phyloP scores from a whole-genome alignment of 805 yeast species.

The Pichia thaimueangensis region DNA sequence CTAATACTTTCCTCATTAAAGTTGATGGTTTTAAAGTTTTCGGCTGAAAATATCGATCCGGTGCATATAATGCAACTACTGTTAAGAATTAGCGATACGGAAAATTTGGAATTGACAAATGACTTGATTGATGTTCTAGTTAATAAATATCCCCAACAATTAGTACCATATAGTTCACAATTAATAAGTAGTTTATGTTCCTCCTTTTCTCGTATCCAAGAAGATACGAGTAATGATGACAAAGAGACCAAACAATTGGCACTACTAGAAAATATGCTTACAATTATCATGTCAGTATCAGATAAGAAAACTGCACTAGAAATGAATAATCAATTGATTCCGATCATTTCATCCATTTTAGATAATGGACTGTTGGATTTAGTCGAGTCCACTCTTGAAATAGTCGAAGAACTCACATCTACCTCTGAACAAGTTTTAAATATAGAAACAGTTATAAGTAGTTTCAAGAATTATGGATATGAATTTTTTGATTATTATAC shows the following conservation, averaged over 20 bases:
- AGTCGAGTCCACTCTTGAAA: constrained; percentile 68
- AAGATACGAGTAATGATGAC: constrained; percentile 46
- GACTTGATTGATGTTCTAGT: constrained; percentile 93
- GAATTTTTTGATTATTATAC: constrained; percentile 44
- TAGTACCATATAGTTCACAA: constrained; percentile 86
- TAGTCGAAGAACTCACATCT: constrained; percentile 60
- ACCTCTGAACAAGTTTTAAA: constrained; percentile 42
- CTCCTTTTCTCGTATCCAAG: constrained; percentile 61
- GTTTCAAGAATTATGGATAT: constrained; percentile 46
- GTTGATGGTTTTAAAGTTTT: constrained; percentile 8
- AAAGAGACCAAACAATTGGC: constrained; percentile 72
- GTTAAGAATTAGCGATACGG: constrained; percentile 59
- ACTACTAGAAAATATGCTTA: constrained; percentile 71
- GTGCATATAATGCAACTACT: constrained; percentile 61
- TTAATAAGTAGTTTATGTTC: constrained; percentile 54
- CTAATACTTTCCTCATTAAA: constrained; percentile 19
- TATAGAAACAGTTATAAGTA: constrained; percentile 30
- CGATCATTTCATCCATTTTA: constrained; percentile 64
- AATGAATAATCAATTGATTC: constrained; percentile 46
- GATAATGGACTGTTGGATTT: constrained; percentile 64
- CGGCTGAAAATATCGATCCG: constrained; percentile 5
- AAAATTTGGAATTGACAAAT: constrained; percentile 79
- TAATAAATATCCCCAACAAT: constrained; percentile 73
- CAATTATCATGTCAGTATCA: constrained; percentile 78
- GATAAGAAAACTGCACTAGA: constrained; percentile 55